Base-by-base conservation (phyloP, 2,329 filamentous ascomycete species). In the Pseudogymnoascus sp. region DNA sequence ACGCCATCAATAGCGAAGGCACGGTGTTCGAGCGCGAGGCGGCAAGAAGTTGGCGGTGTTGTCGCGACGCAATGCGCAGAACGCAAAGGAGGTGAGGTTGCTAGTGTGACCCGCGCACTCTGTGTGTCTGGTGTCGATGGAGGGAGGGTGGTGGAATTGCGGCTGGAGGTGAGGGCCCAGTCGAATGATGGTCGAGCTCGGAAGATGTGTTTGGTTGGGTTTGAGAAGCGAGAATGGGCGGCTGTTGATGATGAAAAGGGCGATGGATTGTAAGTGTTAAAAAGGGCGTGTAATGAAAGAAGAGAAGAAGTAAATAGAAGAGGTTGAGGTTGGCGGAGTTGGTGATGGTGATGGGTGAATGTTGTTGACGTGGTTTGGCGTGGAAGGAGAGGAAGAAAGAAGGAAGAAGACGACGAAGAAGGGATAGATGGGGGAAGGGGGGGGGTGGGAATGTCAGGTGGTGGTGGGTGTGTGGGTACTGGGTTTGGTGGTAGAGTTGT, bases 381-480 rank as follows among this genome's bases (percentile, higher is more conserved):
- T 68, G 77, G 3, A 71, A 82, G 36, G 68, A 74, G 8, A 69
- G 75, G 62, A 60, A 36, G 23, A 36, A 40, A 26, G 59, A 64
- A 17, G 65, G 65, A 63, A 23, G 47, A 61, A 36, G 59, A 65
- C 2, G 23, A 59, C 13, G 62, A 75, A 31, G 60, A 23, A 19
- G 62, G 62, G 17, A 40, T 59, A 38, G 47, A 60, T 11, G 57
- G 57, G 28, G 50, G 40, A 35, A 53, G 40, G 62, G 62, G 79
- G 6, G 76, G 76, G 79, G 6, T 76, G 76, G 0, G 74, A 77
- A 47, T 77, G 74, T 0, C 74, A 76, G 38, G 79, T 78, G 3
- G 79, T 78, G 3, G 69, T 71, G 59, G 67, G 71, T 0, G 70
- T 77, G 3, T 69, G 80, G 38, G 66, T 74, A 19, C 73, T 77